Evolutionary conservation across 164 flowering plant genomes (phyloP).

Genomic region (Annona cherimola): DNA sequence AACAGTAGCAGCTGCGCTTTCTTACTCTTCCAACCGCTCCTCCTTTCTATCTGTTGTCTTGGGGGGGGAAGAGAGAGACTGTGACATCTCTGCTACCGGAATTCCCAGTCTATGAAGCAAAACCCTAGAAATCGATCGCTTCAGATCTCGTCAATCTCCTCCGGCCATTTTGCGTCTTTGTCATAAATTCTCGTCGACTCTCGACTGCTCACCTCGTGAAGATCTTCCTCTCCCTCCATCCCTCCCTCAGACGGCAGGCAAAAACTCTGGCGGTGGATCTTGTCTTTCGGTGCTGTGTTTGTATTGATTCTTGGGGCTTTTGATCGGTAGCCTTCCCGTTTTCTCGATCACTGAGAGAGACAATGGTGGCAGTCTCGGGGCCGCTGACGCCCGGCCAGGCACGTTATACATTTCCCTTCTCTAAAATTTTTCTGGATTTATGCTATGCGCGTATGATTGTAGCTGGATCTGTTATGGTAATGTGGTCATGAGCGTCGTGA

Average conservation of each 20-base stretch:
- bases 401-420: neutral
- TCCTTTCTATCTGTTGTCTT: neutral
- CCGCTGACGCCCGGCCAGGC: neutral
- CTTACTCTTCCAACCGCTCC: neutral
- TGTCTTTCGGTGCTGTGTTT: neutral
- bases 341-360: neutral
- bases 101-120: neutral
- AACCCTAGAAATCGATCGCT: neutral
- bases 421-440: neutral
- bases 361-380: neutral
- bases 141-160: neutral
- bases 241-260: neutral
- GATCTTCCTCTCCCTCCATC: neutral
- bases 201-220: neutral
- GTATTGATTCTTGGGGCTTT: neutral
- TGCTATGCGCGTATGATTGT: neutral
- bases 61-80: too few relatives aligned
- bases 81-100: neutral
- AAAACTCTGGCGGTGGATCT: neutral
- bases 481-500: neutral
- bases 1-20: neutral
- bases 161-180: neutral
- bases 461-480: neutral
- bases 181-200: neutral
- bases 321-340: neutral